A percentile compares a stretch with the other conserved stretches of the same genome.
phyloP scores from a whole-genome alignment of 1,284 basidiomycete species.

The Boletus mariae region DNA sequence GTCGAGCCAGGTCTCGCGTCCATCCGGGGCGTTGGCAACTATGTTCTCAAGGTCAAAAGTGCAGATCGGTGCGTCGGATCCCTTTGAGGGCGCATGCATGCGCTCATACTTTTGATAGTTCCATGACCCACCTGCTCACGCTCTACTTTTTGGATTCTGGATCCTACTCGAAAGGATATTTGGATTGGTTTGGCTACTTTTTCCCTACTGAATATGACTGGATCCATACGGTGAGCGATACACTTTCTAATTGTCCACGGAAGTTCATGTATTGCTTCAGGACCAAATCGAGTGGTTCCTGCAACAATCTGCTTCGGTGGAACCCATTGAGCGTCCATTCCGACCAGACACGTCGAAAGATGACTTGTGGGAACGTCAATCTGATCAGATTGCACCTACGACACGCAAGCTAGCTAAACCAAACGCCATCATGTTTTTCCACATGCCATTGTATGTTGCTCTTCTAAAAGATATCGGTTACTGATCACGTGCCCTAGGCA shows the following conservation, averaged over 20 bases:
- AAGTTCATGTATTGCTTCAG: conserved; percentile 27
- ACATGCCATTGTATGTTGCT: conserved; percentile 79
- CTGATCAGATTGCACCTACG: conserved; percentile 52
- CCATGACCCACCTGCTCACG: conserved; percentile 83
- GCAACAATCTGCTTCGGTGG: conserved; percentile 69
- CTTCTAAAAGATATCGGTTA: too few relatives aligned
- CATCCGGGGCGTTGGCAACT: conserved; percentile 86
- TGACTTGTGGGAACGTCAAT: conserved; percentile 50
- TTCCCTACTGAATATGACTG: conserved; percentile 76
- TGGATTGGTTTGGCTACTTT: conserved; percentile 60
- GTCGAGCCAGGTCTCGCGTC: conserved; percentile 76
- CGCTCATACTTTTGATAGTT: conserved; percentile 42
- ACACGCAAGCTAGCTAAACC: conserved; percentile 73
- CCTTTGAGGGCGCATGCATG: not conserved
- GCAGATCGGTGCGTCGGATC: conserved; percentile 56
- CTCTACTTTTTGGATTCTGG: conserved; percentile 94
- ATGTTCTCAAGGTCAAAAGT: conserved; percentile 72
- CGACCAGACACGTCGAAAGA: conserved; percentile 66
- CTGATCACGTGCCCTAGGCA: conserved; percentile 38
- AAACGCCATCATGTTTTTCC: conserved; percentile 93
- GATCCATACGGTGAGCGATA: conserved; percentile 54
- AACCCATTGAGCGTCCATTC: conserved; percentile 77
- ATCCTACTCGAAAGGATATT: conserved; percentile 58
- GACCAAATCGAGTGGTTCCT: conserved; percentile 88
- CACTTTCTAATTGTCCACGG: not conserved